phyloP scores from a whole-genome alignment of 805 yeast species.

The Spathaspora hagerdaliae region DNA sequence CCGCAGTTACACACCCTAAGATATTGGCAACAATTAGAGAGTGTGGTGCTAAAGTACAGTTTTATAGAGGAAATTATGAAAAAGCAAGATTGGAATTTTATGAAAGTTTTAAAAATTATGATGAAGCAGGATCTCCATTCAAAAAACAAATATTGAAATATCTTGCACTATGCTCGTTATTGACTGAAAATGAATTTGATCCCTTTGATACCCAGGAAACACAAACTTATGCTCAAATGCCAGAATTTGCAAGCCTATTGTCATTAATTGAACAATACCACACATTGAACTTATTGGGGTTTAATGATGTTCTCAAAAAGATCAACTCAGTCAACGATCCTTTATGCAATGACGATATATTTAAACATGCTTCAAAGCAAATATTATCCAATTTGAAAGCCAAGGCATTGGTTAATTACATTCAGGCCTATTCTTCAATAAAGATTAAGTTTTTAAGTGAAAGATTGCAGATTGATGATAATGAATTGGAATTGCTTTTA shows the following conservation, averaged over 20 bases:
- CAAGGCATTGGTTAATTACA: constrained; percentile 24
- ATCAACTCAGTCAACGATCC: constrained; percentile 19
- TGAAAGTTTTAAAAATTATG: constrained; percentile 40
- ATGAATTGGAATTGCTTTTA: constrained; percentile 24
- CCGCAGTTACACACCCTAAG: constrained; percentile 73
- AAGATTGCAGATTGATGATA: constrained; percentile 15
- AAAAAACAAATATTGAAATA: constrained; percentile 58
- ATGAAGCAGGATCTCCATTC: constrained; percentile 41
- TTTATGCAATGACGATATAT: constrained; percentile 27
- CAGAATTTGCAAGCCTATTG: constrained; percentile 26
- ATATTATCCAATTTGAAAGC: constrained; percentile 27
- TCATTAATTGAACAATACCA: constrained; percentile 27
- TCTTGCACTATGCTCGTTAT: constrained; percentile 55
- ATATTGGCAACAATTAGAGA: constrained; percentile 73
- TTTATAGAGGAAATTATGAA: constrained; percentile 56
- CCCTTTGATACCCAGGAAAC: constrained; percentile 76
- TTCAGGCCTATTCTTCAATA: constrained; percentile 27
- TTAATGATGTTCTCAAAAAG: constrained; percentile 10
- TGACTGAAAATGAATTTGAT: constrained; percentile 62
- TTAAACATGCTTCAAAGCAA: constrained; percentile 19
- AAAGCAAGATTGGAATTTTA: constrained; percentile 62
- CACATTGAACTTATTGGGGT: constrained; percentile 20
- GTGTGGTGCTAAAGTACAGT: constrained; percentile 67
- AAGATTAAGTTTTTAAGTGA: constrained; percentile 22
- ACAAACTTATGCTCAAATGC: constrained; percentile 40